Evolutionary conservation across 441 rosid species (phyloP), one percentile per base, ranked within the genome.

Genomic region (Eutrema salsugineum): DNA sequence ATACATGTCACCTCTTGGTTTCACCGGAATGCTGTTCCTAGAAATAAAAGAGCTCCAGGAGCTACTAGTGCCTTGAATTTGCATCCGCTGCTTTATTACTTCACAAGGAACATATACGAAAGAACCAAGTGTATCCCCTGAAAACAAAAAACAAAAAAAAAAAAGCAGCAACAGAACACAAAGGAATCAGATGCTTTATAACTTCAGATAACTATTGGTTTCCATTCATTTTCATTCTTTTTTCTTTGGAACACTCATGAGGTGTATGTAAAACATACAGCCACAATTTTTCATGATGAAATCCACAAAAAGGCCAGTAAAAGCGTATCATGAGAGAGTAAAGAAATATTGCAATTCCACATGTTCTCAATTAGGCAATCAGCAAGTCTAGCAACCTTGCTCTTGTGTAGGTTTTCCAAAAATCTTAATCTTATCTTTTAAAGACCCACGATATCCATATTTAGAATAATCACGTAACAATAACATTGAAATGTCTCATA

Each of bases 21-120:
- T 83, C 20, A 42, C 68, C 5, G 58, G 77, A 57, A 83, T 36
- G 46, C 71, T 71, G 48, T 83, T 81, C 78, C 89, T 87, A 44
- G 83, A 48, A 8, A 78, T 71, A 50, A 68, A 68, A 46, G 93
- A 82, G 78, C 77, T 80, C 97, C 94, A 93, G 50, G 98, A 91
- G 62, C 78, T 77, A 77, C 69, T 77, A 8, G 97, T 82, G 68
- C 98, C 98, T 82, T 93, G 98, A 73, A 93, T 83, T 85, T 93
- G 98, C 98, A 93, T 93, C 60, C 97, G 92, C 72, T 89, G 98
- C 88, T 93, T 93, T 80, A 93, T 87, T 62, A 93, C 97, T 85
- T 93, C 98, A 66, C 97, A 93, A 20, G 98, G 98, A 68, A 93
- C 98, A 81, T 91, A 93, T 42, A 87, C 81, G 73, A 89, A 75